Base-by-base conservation (phyloP, 1,284 basidiomycete species). In the Cryptococcus hybrid region DNA sequence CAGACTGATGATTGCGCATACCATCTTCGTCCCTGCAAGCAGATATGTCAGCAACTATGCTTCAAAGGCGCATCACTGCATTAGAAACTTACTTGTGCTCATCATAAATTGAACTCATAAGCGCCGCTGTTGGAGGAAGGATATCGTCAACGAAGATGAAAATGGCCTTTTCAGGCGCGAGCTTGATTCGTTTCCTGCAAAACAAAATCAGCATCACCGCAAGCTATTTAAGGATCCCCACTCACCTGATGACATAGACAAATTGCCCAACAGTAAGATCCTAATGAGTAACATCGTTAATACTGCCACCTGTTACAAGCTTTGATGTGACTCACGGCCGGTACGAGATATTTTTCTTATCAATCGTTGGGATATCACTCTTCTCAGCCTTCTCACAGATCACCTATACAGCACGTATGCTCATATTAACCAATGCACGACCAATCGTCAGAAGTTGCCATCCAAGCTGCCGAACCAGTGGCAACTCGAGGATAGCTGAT, bases 291-390 rank as follows among this genome's bases (percentile, higher is more conserved):
- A 56, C 48, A 49, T 56, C 46, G 57, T 61, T 46, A 60, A 56
- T 39, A 30, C n/a, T 13, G 43, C 43, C 43, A 24, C 43, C 15
- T 45, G 12, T n/a, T 12, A 43, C 15, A 43, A 11, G 7, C n/a
- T 13, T 7, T 7, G 7, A 45, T 3, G 38, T 3, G 30, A 76
- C 80, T 50, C 48, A 94, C 92, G 54, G 93, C 95, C 54, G 96
- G 96, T 3, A 99, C 96, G 48, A 99, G 84, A 71, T 99, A 99
- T 84, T 99, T 99, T 99, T 99, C 90, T 99, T 99, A 84, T 99
- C 96, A 74, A 99, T 98, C 18, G 93, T 95, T 0, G 94, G 92
- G 75, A 99, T 98, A 80, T 99, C 96, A 57, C 94, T 96, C 75
- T 91, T 87, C 82, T 99, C 95, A 54, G 93, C 95, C 83, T 98